Evolutionary conservation across 768 basidiomycete genomes (phyloP).

Genomic region (Tricholomella constricta): DNA sequence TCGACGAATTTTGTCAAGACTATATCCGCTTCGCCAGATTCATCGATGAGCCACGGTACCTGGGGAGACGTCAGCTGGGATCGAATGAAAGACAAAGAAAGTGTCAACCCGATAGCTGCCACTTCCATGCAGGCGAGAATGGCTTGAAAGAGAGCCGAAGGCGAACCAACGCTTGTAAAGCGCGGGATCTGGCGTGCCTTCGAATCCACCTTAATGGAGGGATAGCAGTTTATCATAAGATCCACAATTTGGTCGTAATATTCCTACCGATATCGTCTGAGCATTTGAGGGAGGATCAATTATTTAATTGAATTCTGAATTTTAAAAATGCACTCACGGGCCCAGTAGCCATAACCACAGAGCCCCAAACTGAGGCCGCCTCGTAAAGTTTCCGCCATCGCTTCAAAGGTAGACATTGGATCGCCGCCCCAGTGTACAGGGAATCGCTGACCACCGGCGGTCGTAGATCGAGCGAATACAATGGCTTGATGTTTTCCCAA

Average conservation of each 20-base stretch:
- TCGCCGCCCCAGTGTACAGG: conserved; percentile 48
- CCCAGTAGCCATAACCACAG: conserved; percentile 48
- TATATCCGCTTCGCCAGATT: conserved; percentile 35
- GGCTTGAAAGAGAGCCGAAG: conserved; percentile 39
- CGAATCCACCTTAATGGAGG: conserved; percentile 23
- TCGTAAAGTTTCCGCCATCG: conserved; percentile 51
- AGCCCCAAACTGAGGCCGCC: conserved; percentile 43
- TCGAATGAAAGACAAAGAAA: not conserved
- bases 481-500: conserved; percentile 42
- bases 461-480: conserved; percentile 48
- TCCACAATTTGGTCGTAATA: no score
- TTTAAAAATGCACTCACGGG: conserved; percentile 24
- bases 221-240: not conserved
- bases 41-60: conserved; percentile 49
- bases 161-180: conserved; percentile 51
- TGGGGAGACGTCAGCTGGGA: conserved; percentile 4
- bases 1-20: conserved; percentile 41
- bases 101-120: conserved; percentile 44
- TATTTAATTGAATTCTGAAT: no score
- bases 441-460: conserved; percentile 47
- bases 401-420: conserved; percentile 47
- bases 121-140: conserved; percentile 48
- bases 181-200: conserved; percentile 39
- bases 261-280: conserved; percentile 49
- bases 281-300: no score